Percentiles rank a stretch among this genome's conserved stretches.
phyloP scores from a whole-genome alignment of 2,329 filamentous ascomycete genomes.

The Talaromyces piceae region DNA sequence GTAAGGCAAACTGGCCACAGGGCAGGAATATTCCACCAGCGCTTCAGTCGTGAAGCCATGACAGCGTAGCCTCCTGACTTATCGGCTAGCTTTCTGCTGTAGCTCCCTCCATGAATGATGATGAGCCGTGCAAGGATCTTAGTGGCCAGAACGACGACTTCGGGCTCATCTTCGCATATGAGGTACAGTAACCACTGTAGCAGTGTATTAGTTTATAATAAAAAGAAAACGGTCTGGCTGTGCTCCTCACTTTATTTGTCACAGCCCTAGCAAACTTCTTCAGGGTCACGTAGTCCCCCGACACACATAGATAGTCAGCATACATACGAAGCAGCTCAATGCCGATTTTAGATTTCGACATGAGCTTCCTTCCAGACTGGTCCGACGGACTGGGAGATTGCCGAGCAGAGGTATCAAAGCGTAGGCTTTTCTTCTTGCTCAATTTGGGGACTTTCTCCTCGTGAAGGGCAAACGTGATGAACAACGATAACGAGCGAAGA shows the following conservation, averaged over 20 bases:
- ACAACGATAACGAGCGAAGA: slow-evolving; percentile 78
- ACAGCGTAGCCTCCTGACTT: slow-evolving; percentile 85
- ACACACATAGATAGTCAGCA: slow-evolving; percentile 67
- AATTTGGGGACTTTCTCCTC: slow-evolving; percentile 44
- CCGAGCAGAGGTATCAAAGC: slow-evolving; percentile 24
- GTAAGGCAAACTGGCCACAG: slow-evolving; percentile 86
- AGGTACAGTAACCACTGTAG: slow-evolving; percentile 81
- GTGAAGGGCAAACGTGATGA: slow-evolving; percentile 88
- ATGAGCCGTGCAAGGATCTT: slow-evolving; percentile 80
- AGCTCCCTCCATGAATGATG: slow-evolving; percentile 70
- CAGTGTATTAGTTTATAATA: neutral
- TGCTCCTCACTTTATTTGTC: slow-evolving; percentile 70
- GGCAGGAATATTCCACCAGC: slow-evolving; percentile 80
- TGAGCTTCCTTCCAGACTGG: slow-evolving; percentile 18
- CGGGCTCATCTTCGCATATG: slow-evolving; percentile 75
- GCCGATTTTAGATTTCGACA: slow-evolving; percentile 63
- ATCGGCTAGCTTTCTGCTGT: slow-evolving; percentile 75
- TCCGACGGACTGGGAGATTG: slow-evolving; percentile 29
- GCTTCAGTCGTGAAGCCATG: slow-evolving; percentile 70
- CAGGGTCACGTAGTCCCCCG: slow-evolving; percentile 60
- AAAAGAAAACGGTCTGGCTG: neutral
- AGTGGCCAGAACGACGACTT: slow-evolving; percentile 70
- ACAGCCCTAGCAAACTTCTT: slow-evolving; percentile 89
- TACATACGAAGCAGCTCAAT: slow-evolving; percentile 70
- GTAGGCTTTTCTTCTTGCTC: slow-evolving; percentile 40